Conservation (phyloP, 1,284 basidiomycete species). For the Phlebopus sp. region DNA sequence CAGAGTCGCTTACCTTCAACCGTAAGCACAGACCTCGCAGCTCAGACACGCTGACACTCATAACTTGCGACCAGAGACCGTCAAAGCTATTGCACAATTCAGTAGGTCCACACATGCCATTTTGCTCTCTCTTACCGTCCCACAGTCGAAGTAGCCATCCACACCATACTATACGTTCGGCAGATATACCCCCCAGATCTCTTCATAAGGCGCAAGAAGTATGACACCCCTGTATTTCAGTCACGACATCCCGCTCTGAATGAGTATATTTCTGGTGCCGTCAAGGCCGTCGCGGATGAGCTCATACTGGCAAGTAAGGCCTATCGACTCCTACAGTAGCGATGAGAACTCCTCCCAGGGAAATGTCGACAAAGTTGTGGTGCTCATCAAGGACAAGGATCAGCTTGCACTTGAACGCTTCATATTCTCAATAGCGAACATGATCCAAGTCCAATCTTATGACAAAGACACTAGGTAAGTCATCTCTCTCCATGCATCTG, state of each 20-base stretch:
- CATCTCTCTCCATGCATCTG: not conserved
- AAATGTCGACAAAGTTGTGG: conserved; percentile 67
- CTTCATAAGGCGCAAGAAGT: conserved; percentile 85
- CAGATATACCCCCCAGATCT: conserved; percentile 87
- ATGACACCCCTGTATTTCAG: conserved; percentile 87
- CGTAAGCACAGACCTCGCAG: conserved; percentile 29
- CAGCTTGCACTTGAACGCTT: conserved; percentile 78
- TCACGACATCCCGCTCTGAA: conserved; percentile 86
- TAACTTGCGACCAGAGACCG: conserved; percentile 44
- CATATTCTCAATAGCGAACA: conserved; percentile 71
- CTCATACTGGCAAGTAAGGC: conserved; percentile 53
- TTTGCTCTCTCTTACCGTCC: conserved; percentile 3
- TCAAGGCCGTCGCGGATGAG: conserved; percentile 75
- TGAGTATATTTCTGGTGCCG: conserved; percentile 82
- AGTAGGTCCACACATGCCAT: conserved; percentile 38
- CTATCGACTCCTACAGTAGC: not conserved
- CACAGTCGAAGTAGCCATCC: conserved; percentile 89
- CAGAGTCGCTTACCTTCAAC: conserved; percentile 35
- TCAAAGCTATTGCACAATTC: conserved; percentile 62
- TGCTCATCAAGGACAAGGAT: conserved; percentile 78
- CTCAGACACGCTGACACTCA: not conserved
- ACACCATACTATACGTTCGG: conserved; percentile 87
- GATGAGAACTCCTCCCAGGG: conserved; percentile 44
- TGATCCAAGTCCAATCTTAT: conserved; percentile 67
- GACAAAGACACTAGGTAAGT: conserved; percentile 60